A percentile compares a stretch with the other conserved stretches of the same genome.
Conservation (phyloP, 192 early-diverging fungal genomes). For the Chytriomyces hyalinus region DNA sequence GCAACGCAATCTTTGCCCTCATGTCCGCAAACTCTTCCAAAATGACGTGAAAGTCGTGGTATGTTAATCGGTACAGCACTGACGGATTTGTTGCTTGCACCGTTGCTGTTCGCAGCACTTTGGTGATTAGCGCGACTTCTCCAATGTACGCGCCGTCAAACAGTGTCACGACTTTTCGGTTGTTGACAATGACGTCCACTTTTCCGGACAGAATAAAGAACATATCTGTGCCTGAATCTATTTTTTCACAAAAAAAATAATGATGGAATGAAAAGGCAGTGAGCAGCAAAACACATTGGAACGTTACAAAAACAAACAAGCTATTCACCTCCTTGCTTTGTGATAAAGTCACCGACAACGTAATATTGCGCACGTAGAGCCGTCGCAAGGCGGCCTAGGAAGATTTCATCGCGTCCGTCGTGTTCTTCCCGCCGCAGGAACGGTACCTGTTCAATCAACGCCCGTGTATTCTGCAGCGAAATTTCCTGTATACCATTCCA, state of each 20-base stretch:
- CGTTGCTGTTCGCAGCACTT: neutral
- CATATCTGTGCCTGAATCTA: conserved; percentile 52
- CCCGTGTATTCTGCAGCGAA: conserved; percentile 47
- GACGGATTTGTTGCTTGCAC: conserved; percentile 22
- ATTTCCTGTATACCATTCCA: conserved; percentile 43
- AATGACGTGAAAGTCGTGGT: conserved; percentile 9
- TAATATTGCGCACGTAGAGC: conserved; percentile 36
- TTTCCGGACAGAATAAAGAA: conserved; percentile 41
- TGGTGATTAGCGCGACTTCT: neutral
- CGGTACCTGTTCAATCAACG: conserved; percentile 50
- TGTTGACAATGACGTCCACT: conserved; percentile 35
- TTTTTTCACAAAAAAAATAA: too few species aligned
- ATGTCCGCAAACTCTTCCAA: conserved; percentile 21
- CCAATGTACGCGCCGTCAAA: conserved; percentile 7
- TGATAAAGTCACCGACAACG: conserved; percentile 30
- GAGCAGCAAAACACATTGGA: too few species aligned
- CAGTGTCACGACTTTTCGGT: conserved; percentile 8
- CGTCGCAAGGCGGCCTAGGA: conserved; percentile 46
- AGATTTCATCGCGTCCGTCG: conserved; percentile 53
- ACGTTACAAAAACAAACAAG: neutral
- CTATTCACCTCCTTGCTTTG: conserved; percentile 25
- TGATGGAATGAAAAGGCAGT: too few species aligned
- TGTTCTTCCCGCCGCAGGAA: conserved; percentile 46
- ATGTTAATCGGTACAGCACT: conserved; percentile 11
- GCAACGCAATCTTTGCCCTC: conserved; percentile 1